phyloP scores from a whole-genome alignment of 2,329 filamentous ascomycete genomes.

The Dendryphion nanum region DNA sequence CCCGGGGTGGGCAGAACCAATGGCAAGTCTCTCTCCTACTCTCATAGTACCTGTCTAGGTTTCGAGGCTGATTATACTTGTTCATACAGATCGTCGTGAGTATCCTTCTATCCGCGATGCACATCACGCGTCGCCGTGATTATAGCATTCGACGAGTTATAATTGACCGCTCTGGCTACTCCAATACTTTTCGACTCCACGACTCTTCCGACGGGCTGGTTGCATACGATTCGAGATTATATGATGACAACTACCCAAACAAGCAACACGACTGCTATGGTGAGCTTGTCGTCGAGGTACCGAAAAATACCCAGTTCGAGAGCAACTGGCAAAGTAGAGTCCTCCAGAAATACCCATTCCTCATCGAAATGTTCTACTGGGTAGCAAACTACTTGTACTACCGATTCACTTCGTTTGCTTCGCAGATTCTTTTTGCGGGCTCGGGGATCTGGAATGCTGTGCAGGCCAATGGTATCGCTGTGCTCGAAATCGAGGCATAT shows the following conservation, averaged over 20 bases:
- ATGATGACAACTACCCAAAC: slow-evolving; percentile 41
- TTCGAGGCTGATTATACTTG: background rate
- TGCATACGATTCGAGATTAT: slow-evolving; percentile 34
- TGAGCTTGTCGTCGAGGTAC: slow-evolving; percentile 50
- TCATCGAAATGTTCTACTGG: slow-evolving; percentile 76
- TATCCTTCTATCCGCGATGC: slow-evolving; percentile 51
- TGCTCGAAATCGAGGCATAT: slow-evolving; percentile 57
- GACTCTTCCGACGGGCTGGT: slow-evolving; percentile 43
- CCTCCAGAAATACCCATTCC: slow-evolving; percentile 66
- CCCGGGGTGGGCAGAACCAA: slow-evolving; percentile 42
- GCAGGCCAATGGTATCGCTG: slow-evolving; percentile 54
- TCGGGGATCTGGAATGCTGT: slow-evolving; percentile 57
- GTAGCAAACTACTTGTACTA: slow-evolving; percentile 65
- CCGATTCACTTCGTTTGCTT: slow-evolving; percentile 55
- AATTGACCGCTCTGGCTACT: slow-evolving; percentile 24
- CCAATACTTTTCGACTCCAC: slow-evolving; percentile 28
- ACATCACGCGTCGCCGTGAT: slow-evolving; percentile 47
- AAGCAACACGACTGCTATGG: slow-evolving; percentile 55
- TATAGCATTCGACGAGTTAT: slow-evolving; percentile 42
- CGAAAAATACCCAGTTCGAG: slow-evolving; percentile 62
- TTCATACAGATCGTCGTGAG: slow-evolving; percentile 47
- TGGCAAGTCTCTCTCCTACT: slow-evolving; percentile 25
- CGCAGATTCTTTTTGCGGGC: slow-evolving; percentile 53
- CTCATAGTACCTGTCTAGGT: background rate
- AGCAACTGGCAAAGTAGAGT: slow-evolving; percentile 61